Percentiles rank a stretch among this genome's conserved stretches.
phyloP scores from a whole-genome alignment of 306 rosid genomes.

The Gastrolobium villosum region DNA sequence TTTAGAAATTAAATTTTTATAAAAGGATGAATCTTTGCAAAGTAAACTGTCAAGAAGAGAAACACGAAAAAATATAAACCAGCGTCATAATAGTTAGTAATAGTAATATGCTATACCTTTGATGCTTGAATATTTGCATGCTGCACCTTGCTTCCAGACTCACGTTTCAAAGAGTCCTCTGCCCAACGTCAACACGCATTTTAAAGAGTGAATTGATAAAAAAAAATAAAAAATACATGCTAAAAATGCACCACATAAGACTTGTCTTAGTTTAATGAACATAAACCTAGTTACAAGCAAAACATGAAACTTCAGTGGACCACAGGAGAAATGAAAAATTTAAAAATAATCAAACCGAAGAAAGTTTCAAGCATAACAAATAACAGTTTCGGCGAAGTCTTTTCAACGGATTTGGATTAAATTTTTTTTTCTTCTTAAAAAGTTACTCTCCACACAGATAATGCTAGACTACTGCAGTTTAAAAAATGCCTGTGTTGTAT shows the following conservation, averaged over 20 bases:
- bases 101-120: conserved; percentile 56
- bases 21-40: not conserved
- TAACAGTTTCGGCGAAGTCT: not conserved
- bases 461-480: not conserved
- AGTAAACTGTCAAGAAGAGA: not conserved
- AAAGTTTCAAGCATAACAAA: conserved; percentile 7
- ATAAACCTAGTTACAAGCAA: not conserved
- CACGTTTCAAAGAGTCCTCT: conserved; percentile 87
- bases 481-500: not conserved
- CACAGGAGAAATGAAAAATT: not conserved
- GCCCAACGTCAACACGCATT: conserved; percentile 43
- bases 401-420: not conserved
- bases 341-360: not conserved
- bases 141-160: conserved; percentile 84
- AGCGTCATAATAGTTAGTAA: not conserved
- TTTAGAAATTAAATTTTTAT: not conserved
- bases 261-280: not conserved
- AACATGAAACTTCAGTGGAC: not conserved
- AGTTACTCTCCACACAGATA: not conserved
- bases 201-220: conserved; percentile 5
- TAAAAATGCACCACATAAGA: not conserved
- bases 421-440: not conserved
- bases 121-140: conserved; percentile 89
- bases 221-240: not conserved
- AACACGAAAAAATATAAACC: not conserved